Base-by-base conservation (phyloP, 164 flowering plant genomes). In the Nelumbo lutea region DNA sequence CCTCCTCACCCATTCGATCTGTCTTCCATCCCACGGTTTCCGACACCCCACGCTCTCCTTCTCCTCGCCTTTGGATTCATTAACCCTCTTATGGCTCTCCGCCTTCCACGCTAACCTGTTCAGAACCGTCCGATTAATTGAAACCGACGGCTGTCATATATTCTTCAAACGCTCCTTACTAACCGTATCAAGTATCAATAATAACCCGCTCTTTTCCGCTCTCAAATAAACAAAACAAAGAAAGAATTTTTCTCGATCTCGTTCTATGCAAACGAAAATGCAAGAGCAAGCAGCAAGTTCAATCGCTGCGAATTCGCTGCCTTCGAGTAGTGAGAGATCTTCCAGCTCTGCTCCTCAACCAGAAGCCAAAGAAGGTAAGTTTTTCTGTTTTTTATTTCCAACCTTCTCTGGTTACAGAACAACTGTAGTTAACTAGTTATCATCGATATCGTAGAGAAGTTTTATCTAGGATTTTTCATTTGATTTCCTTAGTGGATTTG, bases 291-390 rank as follows among this genome's bases (percentile, higher is more conserved):
- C 87, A 13, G 75, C 89, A 42, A 87, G 85, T 65, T 86, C 93
- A 1, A 7, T 83, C 2, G 85, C 89, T 2, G 88, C 89, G 0
- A 90, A 79, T 61, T 94, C 97, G 65, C 71, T 90, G 58, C 94
- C 97, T 40, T 95, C 97, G 0, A 95, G 96, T 73, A 92, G 97
- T 64, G 98, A 95, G 77, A 80, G 91, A 79, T 95, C 98, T 68
- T 95, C 98, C 0, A 89, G 96, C 80, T 95, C 97, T 52, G 97
- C 94, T 69, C 82, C 81, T 60, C 96, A 90, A 6, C 68, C 78
- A 61, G 96, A 92, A 69, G 70, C 87, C 60, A 91, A 89, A 83
- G 96, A 91, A 82, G 98, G 98, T 94, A 14, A 48, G 66, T 38
- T 42, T 59, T 52, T 8, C 2, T 44, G n/a, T 3, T 27, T 27